Base-by-base conservation (phyloP, 805 yeast species). In the Kodamaea jinghongensis region DNA sequence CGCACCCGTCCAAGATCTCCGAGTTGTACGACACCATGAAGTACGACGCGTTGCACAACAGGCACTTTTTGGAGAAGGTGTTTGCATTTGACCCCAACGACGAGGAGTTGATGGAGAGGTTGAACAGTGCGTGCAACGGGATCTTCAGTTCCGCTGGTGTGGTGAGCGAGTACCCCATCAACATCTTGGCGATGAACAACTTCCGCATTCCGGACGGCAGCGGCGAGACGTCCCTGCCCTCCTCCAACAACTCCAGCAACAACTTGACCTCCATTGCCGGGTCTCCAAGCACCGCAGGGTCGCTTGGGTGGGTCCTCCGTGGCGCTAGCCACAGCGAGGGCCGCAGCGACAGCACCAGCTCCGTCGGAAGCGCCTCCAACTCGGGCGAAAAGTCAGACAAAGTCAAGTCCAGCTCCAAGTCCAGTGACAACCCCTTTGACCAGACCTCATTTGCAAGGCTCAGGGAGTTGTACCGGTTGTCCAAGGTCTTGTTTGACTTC, bases 21-120 rank as follows among this genome's bases (percentile, higher is more conserved):
- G 99, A 93, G 67, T 73, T 93, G 43, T 93, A 93, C 58, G 99
- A 93, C 63, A 91, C 99, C 1, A 91, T 93, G 96, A 93, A 93
- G 63, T 93, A 86, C 59, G 99, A 93, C 65, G 99, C 98, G 6
- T 72, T 93, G 40, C 99, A 93, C 62, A 93, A 93, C 61, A 75
- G 99, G 41, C 85, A 84, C 25, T 93, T 93, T 57, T 67, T 93
- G 59, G 87, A 85, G 56, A 79, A 79, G 48, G 83, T 91, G 4
- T 93, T 93, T 58, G 73, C 83, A 34, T 88, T 87, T 29, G 69
- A 67, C 46, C 70, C 76, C 44, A 55, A 63, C 32, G 70, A 69
- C 52, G 67, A 67, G 44, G 51, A 36, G 15, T 55, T 69, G 36
- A 49, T 68, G 36, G 48, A 51, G 29, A 47, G 48, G 8, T 61